A percentile compares a stretch with the other conserved stretches of the same genome.
These are phyloP conservation scores for Epichloe brachyelytri DNA, from an alignment of 2,329 filamentous ascomycete species.

Conservation along the genomic window DNA sequence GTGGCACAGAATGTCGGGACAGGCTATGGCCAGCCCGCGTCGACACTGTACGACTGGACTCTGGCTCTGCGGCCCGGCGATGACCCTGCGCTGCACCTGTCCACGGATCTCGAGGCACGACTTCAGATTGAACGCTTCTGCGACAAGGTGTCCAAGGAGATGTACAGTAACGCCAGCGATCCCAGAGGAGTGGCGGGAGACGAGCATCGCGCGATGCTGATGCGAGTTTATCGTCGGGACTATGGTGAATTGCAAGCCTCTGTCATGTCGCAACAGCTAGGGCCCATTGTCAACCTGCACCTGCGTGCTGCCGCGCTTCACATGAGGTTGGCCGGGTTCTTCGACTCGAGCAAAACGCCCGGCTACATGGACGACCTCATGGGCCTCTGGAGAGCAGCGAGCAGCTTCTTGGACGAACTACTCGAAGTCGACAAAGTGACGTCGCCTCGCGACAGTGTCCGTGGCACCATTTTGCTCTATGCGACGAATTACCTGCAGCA, in stretches of 20 bases:
- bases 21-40: constrained; percentile 70
- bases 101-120: constrained; percentile 50
- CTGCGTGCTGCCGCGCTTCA: constrained; percentile 62
- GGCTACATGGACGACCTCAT: constrained; percentile 64
- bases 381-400: constrained; percentile 60
- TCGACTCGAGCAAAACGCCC: constrained; percentile 59
- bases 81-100: constrained; percentile 44
- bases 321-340: constrained; percentile 67
- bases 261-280: constrained; percentile 45
- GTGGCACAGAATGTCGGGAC: constrained; percentile 74
- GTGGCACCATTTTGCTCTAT: constrained; percentile 47
- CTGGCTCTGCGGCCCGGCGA: constrained; percentile 48
- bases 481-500: constrained; percentile 69
- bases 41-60: constrained; percentile 65
- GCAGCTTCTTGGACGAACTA: constrained; percentile 54
- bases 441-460: constrained; percentile 30
- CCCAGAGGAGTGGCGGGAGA: constrained; percentile 56
- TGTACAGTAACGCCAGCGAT: constrained; percentile 67
- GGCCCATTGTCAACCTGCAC: constrained; percentile 49
- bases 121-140: constrained; percentile 63
- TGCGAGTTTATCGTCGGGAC: constrained; percentile 53
- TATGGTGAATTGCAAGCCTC: constrained; percentile 49
- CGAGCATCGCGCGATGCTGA: constrained; percentile 52
- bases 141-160: constrained; percentile 65
- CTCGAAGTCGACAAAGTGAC: constrained; percentile 38